Base-by-base conservation (phyloP, 768 basidiomycete species). In the Naematelia aurantialba region DNA sequence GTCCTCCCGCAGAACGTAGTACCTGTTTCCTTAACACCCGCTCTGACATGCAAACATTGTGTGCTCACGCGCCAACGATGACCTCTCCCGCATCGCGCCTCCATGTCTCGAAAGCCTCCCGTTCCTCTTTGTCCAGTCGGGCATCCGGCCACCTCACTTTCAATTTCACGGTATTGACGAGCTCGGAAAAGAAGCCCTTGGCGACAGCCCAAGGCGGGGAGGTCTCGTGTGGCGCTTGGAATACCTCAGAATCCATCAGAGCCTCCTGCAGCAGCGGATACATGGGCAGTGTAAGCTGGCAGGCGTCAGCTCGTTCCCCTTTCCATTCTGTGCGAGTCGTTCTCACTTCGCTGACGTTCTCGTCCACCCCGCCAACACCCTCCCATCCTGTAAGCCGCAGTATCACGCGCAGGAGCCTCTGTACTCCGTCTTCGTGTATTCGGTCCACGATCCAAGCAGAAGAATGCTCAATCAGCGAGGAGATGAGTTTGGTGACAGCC, bases 211-310 rank as follows among this genome's bases (percentile, higher is more conserved):
- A 79, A 31, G 72, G 66, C n/a, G 72, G 56, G 12, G 67, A 66
- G 3, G 59, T 69, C 12, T 75, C 70, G n/a, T 72, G 63, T 12
- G 69, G 66, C 19, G 61, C 59, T 10, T 49, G 54, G 57, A 68
- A 66, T 19, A 63, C 45, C 10, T 71, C 65, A 0, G 76, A 74
- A 61, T 68, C 79, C 74, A 63, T 79, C 27, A 80, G 74, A 0
- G 89, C 84, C 72, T 97, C 92, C 75, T 94, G 91, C 57, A 94
- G 83, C 42, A 89, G 79, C 63, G 90, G 93, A 88, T 93, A 94
- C 68, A 93, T 93, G 1, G 84, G 84, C 1, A 94, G 82, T 1
- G 88, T 88, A 47, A 75, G 60, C 73, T 78, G 39, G 4, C 4
- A n/a, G 31, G n/a, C 22, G 45, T 45, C 27, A 46, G 47, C 25